Evolutionary conservation across 2,329 filamentous ascomycete species (phyloP).

Genomic region (Boeremia lycopersici): DNA sequence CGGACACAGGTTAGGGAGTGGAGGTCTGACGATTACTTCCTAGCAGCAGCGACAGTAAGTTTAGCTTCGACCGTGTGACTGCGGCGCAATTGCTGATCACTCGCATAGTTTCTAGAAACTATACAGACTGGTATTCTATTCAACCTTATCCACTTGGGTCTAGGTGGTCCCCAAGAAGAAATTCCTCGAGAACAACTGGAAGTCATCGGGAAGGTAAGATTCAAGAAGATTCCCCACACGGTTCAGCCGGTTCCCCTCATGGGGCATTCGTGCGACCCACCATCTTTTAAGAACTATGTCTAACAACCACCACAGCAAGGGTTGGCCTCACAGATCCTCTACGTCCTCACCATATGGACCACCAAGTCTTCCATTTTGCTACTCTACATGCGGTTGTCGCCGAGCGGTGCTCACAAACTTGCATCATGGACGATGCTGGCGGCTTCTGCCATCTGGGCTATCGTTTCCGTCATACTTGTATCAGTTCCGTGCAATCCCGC

Average conservation of each 20-base stretch:
- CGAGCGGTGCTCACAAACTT: constrained; percentile 26
- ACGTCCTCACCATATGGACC: constrained; percentile 34
- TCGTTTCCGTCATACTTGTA: constrained; percentile 34
- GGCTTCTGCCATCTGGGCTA: constrained; percentile 30
- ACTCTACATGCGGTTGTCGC: constrained; percentile 39
- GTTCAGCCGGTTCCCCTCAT: constrained; percentile 16
- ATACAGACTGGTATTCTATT: constrained; percentile 35
- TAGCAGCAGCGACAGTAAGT: constrained; percentile 31
- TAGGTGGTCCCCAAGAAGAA: constrained; percentile 27
- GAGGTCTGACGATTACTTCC: constrained; percentile 39
- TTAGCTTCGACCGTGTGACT: background rate
- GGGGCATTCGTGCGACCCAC: constrained; percentile 12
- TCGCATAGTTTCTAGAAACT: constrained; percentile 32
- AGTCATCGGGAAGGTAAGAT: constrained; percentile 34
- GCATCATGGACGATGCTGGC: constrained; percentile 26
- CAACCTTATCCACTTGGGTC: constrained; percentile 31
- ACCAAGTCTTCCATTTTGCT: constrained; percentile 39
- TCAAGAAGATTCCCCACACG: constrained; percentile 1
- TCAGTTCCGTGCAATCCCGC: constrained; percentile 33
- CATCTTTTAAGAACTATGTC: background rate
- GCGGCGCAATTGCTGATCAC: constrained; percentile 17
- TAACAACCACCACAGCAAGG: constrained; percentile 33
- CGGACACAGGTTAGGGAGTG: constrained; percentile 36
- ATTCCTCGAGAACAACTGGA: constrained; percentile 24
- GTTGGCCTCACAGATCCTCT: constrained; percentile 39